Evolutionary conservation across 257 asterid genomes (phyloP).

Genomic region (Avicennia marina): DNA sequence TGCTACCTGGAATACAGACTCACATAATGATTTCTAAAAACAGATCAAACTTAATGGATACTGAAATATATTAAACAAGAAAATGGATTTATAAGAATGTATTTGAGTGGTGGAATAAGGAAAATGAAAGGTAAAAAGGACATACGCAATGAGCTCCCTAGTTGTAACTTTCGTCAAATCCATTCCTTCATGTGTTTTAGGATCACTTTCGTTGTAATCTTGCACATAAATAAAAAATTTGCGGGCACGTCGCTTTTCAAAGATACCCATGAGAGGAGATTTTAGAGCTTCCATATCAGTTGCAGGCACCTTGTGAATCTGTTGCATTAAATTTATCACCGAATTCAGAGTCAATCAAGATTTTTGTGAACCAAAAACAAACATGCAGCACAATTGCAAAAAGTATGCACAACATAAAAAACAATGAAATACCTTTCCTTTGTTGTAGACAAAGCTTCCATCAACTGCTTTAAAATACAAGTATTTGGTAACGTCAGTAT

Average conservation of each 20-base stretch:
- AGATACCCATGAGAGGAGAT: conserved; percentile 97
- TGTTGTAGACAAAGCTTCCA: conserved; percentile 88
- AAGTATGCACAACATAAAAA: conserved; percentile 2
- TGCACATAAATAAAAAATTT: conserved; percentile 93
- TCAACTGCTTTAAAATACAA: conserved; percentile 92
- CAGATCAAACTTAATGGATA: conserved; percentile 3
- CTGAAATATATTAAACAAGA: conserved; percentile 3
- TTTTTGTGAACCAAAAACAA: conserved; percentile 1
- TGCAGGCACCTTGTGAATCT: conserved; percentile 96
- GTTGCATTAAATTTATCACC: conserved; percentile 20
- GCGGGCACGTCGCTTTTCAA: conserved; percentile 96
- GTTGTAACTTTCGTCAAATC: conserved; percentile 79
- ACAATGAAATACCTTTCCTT: conserved; percentile 66
- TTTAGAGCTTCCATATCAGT: conserved; percentile 93
- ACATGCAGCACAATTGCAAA: not conserved
- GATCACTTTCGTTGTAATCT: conserved; percentile 73
- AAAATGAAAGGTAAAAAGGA: conserved; percentile 7
- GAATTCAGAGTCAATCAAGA: conserved; percentile 7
- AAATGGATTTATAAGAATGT: not conserved
- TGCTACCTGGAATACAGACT: not conserved
- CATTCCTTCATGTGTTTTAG: conserved; percentile 92
- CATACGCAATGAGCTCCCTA: conserved; percentile 82
- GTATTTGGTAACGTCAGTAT: conserved; percentile 89
- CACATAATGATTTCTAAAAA: conserved; percentile 1
- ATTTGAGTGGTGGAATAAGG: conserved; percentile 4